Conservation (phyloP, 441 rosid species). For the Breynia disticha region DNA sequence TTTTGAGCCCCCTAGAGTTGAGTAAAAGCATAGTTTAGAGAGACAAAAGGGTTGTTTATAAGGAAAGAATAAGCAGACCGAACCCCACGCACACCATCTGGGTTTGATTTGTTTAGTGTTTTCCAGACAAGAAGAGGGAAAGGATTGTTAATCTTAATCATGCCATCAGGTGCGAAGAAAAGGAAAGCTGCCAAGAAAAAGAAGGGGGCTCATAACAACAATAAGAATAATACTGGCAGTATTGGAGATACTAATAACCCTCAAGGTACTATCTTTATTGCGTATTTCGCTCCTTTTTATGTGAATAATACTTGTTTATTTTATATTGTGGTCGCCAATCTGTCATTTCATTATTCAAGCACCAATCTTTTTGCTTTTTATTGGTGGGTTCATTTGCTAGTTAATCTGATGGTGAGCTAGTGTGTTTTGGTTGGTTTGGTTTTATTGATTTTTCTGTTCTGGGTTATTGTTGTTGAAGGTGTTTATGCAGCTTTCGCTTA, state of each 20-base stretch:
- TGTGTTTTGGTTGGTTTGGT: slow-evolving; percentile 1
- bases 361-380: background rate
- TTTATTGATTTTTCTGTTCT: background rate
- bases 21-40: background rate
- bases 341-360: background rate
- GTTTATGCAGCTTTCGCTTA: background rate
- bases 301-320: slow-evolving; percentile 10
- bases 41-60: background rate
- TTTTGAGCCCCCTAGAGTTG: background rate
- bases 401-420: background rate
- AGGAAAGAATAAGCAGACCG: background rate
- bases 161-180: slow-evolving; percentile 81
- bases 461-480: slow-evolving; percentile 5
- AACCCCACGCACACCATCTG: slow-evolving; percentile 9
- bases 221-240: slow-evolving; percentile 14
- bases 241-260: slow-evolving; percentile 7
- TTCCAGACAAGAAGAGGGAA: slow-evolving; percentile 1
- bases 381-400: background rate
- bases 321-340: background rate
- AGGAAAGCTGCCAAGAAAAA: slow-evolving; percentile 85
- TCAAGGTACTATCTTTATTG: slow-evolving; percentile 18
- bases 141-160: slow-evolving; percentile 58
- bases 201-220: slow-evolving; percentile 25
- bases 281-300: slow-evolving; percentile 1
- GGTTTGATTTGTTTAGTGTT: background rate